Base-by-base conservation (phyloP, 2,329 filamentous ascomycete genomes). In the Talaromyces piceae region DNA sequence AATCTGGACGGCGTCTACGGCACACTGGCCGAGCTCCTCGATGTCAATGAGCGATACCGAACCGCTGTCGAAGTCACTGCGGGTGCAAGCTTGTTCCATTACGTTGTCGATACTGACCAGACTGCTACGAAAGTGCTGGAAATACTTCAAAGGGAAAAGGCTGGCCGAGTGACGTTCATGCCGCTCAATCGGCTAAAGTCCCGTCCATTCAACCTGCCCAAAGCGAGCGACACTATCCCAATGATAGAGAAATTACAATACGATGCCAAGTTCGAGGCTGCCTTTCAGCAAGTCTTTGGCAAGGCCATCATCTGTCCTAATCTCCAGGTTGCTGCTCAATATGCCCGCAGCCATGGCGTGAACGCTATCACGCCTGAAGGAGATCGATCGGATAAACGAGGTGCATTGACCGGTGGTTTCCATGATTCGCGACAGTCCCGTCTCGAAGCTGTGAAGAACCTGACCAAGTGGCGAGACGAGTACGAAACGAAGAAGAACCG, bases 251-350 rank as follows among this genome's bases (percentile, higher is more conserved):
- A 94, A 69, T 80, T 97, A 54, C 79, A 82, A 45, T 98, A 85
- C 63, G 86, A 96, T 47, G 63, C 77, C 1, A 77, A 74, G 55
- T 96, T 85, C 59, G 88, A 94, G 53, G 86, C 82, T 60, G 93
- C 93, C 0, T 93, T 98, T 67, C 84, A 88, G 63, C 91, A 96
- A 65, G 89, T 98, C 0, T 98, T 98, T 70, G 93, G 91, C 44
- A 94, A 89, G 68, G 93, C 89, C 0, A 89, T 98, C 48, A 86
- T 98, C 51, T 97, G 93, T 59, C 91, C 91, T 2, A 95, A 89
- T 59, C 74, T 98, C 56, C 82, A 87, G 45, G 82, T 95, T 53
- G 93, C 91, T 45, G 82, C 87, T 11, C 90, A 96, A 63, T 96
- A 96, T 65, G 88, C 93, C 20, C 83, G 91, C 62, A 95, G 87